phyloP scores from a whole-genome alignment of 2,329 filamentous ascomycete species.

The Trichoderma arundinaceum region DNA sequence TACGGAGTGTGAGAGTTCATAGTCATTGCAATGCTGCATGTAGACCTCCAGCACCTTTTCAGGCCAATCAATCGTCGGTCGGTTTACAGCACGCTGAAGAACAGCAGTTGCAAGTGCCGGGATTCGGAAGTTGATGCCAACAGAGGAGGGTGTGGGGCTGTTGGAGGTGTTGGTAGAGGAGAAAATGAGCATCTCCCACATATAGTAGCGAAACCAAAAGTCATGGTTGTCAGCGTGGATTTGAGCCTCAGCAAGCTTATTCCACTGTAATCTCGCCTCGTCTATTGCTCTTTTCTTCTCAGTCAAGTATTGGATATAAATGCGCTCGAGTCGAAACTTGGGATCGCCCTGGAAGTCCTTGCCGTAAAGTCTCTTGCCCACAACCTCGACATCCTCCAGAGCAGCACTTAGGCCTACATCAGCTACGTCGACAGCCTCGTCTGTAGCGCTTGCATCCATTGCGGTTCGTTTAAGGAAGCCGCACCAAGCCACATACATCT shows the following conservation, averaged over 20 bases:
- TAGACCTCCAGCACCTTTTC: slow-evolving; percentile 78
- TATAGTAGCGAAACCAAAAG: slow-evolving; percentile 92
- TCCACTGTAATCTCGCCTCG: slow-evolving; percentile 79
- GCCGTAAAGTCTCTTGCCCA: slow-evolving; percentile 76
- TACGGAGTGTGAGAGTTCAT: slow-evolving; percentile 78
- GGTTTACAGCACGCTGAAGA: slow-evolving; percentile 70
- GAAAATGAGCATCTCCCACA: slow-evolving; percentile 82
- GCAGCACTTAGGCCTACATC: slow-evolving; percentile 87
- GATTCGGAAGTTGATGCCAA: slow-evolving; percentile 59
- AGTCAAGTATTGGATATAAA: slow-evolving; percentile 88
- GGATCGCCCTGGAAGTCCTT: slow-evolving; percentile 82
- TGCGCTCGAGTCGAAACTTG: slow-evolving; percentile 84
- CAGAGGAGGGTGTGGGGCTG: slow-evolving; percentile 56
- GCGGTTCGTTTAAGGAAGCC: slow-evolving; percentile 88
- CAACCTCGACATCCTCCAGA: slow-evolving; percentile 82
- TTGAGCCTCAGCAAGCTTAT: slow-evolving; percentile 67
- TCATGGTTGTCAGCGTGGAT: slow-evolving; percentile 79
- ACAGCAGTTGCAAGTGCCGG: slow-evolving; percentile 78
- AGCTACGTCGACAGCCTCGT: slow-evolving; percentile 86
- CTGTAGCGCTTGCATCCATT: slow-evolving; percentile 72
- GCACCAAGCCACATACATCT: slow-evolving; percentile 94
- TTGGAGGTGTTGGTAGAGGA: slow-evolving; percentile 53
- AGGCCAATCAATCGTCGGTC: slow-evolving; percentile 73
- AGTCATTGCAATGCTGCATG: slow-evolving; percentile 83
- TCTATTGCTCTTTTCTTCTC: slow-evolving; percentile 80